Base-by-base conservation (phyloP, 1,284 basidiomycete species). In the Apiotrichum akiyoshidainum region DNA sequence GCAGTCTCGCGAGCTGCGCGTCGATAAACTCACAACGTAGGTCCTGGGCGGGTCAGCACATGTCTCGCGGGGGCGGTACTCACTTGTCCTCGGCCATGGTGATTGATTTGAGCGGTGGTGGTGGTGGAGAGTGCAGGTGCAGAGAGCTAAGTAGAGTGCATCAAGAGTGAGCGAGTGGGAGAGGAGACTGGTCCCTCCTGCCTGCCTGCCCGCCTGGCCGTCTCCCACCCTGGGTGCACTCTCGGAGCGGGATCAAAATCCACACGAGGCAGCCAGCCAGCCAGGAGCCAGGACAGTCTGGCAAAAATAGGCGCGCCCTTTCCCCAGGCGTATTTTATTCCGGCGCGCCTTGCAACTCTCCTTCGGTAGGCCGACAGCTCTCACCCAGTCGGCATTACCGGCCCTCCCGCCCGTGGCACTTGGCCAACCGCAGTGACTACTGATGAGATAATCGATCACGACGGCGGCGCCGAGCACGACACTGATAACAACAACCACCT, bases 71-170 rank as follows among this genome's bases (percentile, higher is more conserved):
- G 45, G 39, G 42, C 34, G 47, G 33, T 16, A 68, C 73, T 69
- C 59, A 75, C 72, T 71, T 72, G 48, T 73, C 69, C 61, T 73
- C 73, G 58, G 73, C 60, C 72, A 73, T 73, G 40, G 51, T 74
- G 56, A 50, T 58, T 52, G 39, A 17, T 41, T 21, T 34, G 51
- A 19, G 53, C 44, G 58, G 50, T 58, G 55, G 49, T 52, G 46
- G 40, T 51, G 41, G 46, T 47, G 46, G 14, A 45, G 22, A n/a
- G 22, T 8, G n/a, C 8, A 5, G 48, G 45, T 37, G 11, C 17
- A 33, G 40, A 22, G 35, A 39, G 16, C 10, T n/a, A 39, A n/a
- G 46, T 14, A 11, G 11, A 33, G 22, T 17, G 33, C 26, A 31
- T n/a, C 26, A 26, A 33, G 16, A 19, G 46, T 12, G 17, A 48